A percentile compares a stretch with the other conserved stretches of the same genome.
These are phyloP conservation scores for Scedosporium aurantiacum DNA, from an alignment of 2,329 filamentous ascomycete genomes.

Conservation along the genomic window DNA sequence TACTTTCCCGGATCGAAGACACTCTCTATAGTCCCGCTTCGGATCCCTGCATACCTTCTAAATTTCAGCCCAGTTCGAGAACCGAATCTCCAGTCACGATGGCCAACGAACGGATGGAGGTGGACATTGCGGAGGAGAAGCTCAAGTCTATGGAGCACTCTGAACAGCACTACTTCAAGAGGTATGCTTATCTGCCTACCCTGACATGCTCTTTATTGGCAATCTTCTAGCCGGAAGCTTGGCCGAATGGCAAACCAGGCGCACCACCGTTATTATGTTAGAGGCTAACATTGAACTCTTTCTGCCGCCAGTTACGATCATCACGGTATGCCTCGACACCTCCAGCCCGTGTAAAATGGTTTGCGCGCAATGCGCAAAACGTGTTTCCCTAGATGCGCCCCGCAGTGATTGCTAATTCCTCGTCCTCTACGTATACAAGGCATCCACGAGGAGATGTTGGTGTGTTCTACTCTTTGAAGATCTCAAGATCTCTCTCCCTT, in stretches of 20 bases:
- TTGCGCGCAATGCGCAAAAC: neutral
- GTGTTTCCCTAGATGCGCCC: neutral
- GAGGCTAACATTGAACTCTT: neutral
- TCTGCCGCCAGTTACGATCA: conserved; percentile 71
- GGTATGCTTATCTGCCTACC: conserved; percentile 37
- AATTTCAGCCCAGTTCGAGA: neutral
- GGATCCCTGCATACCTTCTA: neutral
- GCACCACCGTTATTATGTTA: neutral
- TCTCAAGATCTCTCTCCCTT: conserved; percentile 6
- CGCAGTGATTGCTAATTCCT: conserved; percentile 4
- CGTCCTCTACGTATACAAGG: conserved; percentile 40
- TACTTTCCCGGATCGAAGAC: neutral
- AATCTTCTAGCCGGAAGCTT: too few relatives aligned
- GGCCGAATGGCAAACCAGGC: too few relatives aligned
- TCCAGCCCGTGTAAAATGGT: conserved; percentile 13
- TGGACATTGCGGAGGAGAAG: conserved; percentile 49
- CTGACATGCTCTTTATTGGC: too few relatives aligned
- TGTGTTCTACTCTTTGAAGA: conserved; percentile 37
- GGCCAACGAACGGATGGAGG: conserved; percentile 42
- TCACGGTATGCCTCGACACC: conserved; percentile 54
- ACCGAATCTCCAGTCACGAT: conserved; percentile 17
- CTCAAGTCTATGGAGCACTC: conserved; percentile 76
- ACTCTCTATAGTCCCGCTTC: neutral
- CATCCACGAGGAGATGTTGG: conserved; percentile 97
- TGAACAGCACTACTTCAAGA: conserved; percentile 99